These are phyloP conservation scores for Fusarium coffeatum DNA, from an alignment of 2,329 filamentous ascomycete species.

Conservation along the genomic window DNA sequence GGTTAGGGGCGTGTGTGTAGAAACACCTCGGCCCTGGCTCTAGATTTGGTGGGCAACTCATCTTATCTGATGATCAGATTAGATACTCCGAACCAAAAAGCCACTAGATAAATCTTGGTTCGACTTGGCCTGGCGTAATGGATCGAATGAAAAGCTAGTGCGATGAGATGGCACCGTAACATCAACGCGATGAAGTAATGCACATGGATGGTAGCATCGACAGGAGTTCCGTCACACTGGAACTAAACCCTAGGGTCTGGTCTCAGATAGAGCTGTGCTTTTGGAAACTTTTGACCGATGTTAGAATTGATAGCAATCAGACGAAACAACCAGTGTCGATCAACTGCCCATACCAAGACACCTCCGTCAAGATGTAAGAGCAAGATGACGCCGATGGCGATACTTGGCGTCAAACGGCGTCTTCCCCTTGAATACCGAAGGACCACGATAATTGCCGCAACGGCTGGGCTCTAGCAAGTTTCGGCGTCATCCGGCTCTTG, in stretches of 20 bases:
- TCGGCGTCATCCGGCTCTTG: conserved; percentile 10
- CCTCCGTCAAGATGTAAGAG: background rate
- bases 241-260: conserved; percentile 9
- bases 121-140: background rate
- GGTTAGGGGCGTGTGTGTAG: conserved; percentile 33
- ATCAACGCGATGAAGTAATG: conserved; percentile 13
- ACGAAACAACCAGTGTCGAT: background rate
- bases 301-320: background rate
- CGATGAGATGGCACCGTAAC: conserved; percentile 1
- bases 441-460: conserved; percentile 42
- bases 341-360: background rate
- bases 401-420: conserved; percentile 14
- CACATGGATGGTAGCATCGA: conserved; percentile 5
- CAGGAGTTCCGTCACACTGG: conserved; percentile 7
- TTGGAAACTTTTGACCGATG: background rate
- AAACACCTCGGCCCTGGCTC: background rate
- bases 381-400: conserved; percentile 25
- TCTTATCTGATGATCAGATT: conserved; percentile 62
- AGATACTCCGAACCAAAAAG: conserved; percentile 47
- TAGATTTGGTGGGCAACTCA: conserved; percentile 37
- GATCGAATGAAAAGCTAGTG: background rate
- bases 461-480: conserved; percentile 13
- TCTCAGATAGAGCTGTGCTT: background rate
- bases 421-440: conserved; percentile 1
- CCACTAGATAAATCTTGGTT: conserved; percentile 28